Evolutionary conservation across 2,329 filamentous ascomycete species (phyloP).

Genomic region (Beauveria pseudobassiana): DNA sequence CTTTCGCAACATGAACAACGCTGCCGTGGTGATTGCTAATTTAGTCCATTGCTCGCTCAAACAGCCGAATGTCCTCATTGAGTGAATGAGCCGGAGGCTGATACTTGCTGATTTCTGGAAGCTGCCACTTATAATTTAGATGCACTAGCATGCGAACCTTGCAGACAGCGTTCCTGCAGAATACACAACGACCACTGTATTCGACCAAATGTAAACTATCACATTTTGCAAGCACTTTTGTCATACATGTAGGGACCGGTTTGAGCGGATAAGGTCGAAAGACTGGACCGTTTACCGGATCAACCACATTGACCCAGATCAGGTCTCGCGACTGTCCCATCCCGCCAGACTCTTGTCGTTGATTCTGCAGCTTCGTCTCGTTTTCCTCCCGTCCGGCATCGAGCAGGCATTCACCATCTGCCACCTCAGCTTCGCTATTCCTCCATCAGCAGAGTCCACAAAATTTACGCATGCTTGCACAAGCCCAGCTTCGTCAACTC

Average conservation of each 20-base stretch:
- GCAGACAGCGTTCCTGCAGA: background rate
- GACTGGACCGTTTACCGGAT: constrained; percentile 38
- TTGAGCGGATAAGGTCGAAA: constrained; percentile 44
- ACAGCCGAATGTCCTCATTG: too few relatives aligned
- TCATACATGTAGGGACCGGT: constrained; percentile 39
- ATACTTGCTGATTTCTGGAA: background rate
- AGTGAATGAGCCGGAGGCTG: background rate
- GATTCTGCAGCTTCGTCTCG: background rate
- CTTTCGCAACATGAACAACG: background rate
- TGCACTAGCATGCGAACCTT: too few relatives aligned
- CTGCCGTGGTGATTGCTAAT: background rate
- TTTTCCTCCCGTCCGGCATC: background rate
- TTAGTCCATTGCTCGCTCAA: too few relatives aligned
- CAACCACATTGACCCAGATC: constrained; percentile 43
- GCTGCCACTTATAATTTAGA: background rate
- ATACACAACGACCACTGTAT: background rate
- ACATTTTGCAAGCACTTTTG: background rate
- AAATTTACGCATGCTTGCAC: constrained; percentile 36
- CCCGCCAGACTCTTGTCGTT: constrained; percentile 16
- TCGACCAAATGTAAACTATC: background rate
- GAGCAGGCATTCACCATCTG: constrained; percentile 17
- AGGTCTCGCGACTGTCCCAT: constrained; percentile 12
- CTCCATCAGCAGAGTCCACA: constrained; percentile 37
- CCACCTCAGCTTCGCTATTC: constrained; percentile 38
- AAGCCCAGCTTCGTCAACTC: constrained; percentile 18